Evolutionary conservation across 331 rosid genomes (phyloP).

Genomic region (Pyracantha coccinea): DNA sequence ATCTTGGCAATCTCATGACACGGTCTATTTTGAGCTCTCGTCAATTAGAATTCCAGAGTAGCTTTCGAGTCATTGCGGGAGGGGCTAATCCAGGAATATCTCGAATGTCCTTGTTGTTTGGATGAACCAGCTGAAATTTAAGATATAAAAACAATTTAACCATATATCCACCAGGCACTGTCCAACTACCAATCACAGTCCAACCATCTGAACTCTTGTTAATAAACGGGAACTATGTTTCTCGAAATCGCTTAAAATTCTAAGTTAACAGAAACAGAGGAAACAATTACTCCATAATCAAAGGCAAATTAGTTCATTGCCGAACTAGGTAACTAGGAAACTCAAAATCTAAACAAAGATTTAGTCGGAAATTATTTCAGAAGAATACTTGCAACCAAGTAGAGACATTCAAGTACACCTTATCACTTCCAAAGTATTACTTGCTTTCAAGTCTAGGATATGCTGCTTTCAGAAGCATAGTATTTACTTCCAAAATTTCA

Average conservation of each 20-base stretch:
- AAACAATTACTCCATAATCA: not conserved
- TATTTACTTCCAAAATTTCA: not conserved
- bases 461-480: no score
- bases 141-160: not conserved
- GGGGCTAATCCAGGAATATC: slow-evolving; percentile 98
- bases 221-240: not conserved
- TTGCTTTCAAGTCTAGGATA: not conserved
- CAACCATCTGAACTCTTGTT: no score
- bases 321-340: not conserved
- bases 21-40: not conserved
- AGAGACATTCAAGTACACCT: not conserved
- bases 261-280: not conserved
- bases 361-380: not conserved
- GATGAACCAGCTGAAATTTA: slow-evolving; percentile 62
- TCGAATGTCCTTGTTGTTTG: slow-evolving; percentile 67
- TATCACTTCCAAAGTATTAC: not conserved
- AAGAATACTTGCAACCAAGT: not conserved
- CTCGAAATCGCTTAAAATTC: not conserved
- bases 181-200: no score
- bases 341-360: not conserved
- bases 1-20: not conserved
- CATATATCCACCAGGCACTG: not conserved
- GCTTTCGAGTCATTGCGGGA: slow-evolving; percentile 55
- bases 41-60: slow-evolving; percentile 45
- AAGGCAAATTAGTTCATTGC: not conserved